Evolutionary conservation across 2,329 filamentous ascomycete species (phyloP).

Genomic region (Trichoderma oligosporum): DNA sequence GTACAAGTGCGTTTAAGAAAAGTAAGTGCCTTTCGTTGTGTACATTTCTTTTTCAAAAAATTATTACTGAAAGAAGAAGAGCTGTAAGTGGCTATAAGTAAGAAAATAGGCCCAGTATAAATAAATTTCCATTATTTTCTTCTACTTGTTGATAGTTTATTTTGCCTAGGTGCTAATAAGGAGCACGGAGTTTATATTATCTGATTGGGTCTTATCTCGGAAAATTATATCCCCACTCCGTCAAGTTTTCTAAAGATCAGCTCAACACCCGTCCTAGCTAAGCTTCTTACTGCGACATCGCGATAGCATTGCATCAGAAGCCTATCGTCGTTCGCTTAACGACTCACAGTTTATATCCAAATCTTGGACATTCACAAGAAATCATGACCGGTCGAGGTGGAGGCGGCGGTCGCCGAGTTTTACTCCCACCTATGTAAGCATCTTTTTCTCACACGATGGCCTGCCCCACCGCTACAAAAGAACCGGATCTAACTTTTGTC

Average conservation of each 20-base stretch:
- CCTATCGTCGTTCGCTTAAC: background rate
- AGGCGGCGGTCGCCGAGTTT: slow-evolving; percentile 56
- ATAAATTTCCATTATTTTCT: too few species aligned
- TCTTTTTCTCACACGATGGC: slow-evolving; percentile 7
- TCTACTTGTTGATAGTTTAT: too few species aligned
- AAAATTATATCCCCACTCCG: slow-evolving; percentile 7
- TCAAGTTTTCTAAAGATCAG: background rate
- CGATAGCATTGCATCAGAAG: background rate
- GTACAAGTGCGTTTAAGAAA: too few species aligned
- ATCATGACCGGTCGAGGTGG: slow-evolving; percentile 58
- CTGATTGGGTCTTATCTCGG: background rate
- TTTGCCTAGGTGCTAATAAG: too few species aligned
- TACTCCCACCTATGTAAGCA: slow-evolving; percentile 54
- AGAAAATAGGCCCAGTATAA: too few species aligned
- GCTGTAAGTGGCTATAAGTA: too few species aligned
- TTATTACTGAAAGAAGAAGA: too few species aligned
- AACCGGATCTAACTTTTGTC: slow-evolving; percentile 26
- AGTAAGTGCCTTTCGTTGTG: too few species aligned
- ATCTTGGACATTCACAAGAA: background rate
- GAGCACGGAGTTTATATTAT: too few species aligned
- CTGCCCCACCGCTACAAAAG: background rate
- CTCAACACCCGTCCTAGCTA: slow-evolving; percentile 12
- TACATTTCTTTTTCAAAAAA: too few species aligned
- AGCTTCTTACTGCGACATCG: slow-evolving; percentile 2
- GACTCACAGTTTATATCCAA: background rate